These are phyloP conservation scores for Craterostigma plantagineum DNA, from an alignment of 257 asterid genomes.

Conservation along the genomic window DNA sequence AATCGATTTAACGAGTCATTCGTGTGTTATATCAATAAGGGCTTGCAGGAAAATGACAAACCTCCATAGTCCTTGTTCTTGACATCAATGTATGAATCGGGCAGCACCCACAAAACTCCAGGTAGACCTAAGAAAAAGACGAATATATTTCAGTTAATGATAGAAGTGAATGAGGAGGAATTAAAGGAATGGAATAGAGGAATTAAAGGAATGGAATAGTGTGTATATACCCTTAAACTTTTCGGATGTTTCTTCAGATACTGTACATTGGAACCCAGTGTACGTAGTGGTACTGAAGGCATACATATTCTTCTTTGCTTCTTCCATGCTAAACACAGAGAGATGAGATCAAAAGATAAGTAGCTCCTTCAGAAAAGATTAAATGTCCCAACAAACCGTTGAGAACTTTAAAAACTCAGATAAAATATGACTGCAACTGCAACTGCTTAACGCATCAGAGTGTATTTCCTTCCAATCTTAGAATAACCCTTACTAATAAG, in stretches of 20 bases:
- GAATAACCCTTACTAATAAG: too few relatives aligned
- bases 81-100: slow-evolving; percentile 92
- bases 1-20: background rate
- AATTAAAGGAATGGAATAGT: too few relatives aligned
- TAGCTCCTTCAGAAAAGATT: too few relatives aligned
- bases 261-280: slow-evolving; percentile 96
- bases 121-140: slow-evolving; percentile 66
- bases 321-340: slow-evolving; percentile 52
- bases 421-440: too few relatives aligned
- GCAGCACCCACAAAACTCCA: slow-evolving; percentile 94
- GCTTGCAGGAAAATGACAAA: slow-evolving; percentile 11
- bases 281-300: slow-evolving; percentile 96
- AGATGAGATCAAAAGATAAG: background rate
- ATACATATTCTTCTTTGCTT: slow-evolving; percentile 95
- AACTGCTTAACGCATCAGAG: too few relatives aligned
- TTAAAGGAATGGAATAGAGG: background rate
- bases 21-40: background rate
- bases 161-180: background rate
- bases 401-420: too few relatives aligned
- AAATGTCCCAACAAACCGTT: too few relatives aligned
- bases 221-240: slow-evolving; percentile 66
- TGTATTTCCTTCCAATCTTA: too few relatives aligned
- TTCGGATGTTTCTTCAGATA: slow-evolving; percentile 94
- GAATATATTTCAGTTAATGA: background rate
- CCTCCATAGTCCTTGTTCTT: slow-evolving; percentile 99